Percentiles rank a stretch among this genome's conserved stretches.
Conservation (phyloP, 768 basidiomycete species). For the Xerocomellus intermedius region DNA sequence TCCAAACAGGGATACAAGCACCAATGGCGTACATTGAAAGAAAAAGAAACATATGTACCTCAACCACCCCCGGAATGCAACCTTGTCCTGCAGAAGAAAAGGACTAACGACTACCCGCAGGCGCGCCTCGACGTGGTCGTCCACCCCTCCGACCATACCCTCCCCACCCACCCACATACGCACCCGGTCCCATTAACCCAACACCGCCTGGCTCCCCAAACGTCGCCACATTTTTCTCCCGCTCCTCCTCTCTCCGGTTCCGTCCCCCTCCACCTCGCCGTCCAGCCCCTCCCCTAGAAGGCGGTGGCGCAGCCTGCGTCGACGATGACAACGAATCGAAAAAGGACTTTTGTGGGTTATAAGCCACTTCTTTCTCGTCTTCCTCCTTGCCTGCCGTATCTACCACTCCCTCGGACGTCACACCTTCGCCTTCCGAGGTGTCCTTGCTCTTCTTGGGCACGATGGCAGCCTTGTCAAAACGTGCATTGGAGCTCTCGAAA, state of each 20-base stretch:
- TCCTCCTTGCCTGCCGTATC: constrained; percentile 32
- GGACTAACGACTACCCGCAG: constrained; percentile 24
- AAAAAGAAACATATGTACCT: not conserved
- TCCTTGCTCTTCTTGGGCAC: constrained; percentile 36
- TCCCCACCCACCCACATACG: constrained; percentile 78
- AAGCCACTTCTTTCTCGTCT: constrained; percentile 49
- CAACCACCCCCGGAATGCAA: not conserved
- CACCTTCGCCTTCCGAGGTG: constrained; percentile 30
- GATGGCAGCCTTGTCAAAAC: constrained; percentile 73
- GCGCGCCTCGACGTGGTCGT: constrained; percentile 36
- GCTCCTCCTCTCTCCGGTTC: constrained; percentile 77
- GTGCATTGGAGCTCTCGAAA: constrained; percentile 73
- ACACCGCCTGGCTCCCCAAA: constrained; percentile 85
- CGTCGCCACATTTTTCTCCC: constrained; percentile 81
- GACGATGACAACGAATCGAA: constrained; percentile 69
- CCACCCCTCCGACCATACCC: constrained; percentile 57
- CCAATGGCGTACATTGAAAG: constrained; percentile 10
- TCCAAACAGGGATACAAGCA: constrained; percentile 12
- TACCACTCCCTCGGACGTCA: constrained; percentile 30
- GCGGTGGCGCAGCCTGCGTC: constrained; percentile 35
- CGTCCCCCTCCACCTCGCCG: constrained; percentile 52
- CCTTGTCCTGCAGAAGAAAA: not conserved
- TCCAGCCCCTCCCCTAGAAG: constrained; percentile 38
- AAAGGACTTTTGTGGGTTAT: constrained; percentile 78
- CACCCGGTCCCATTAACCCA: constrained; percentile 74